A percentile compares a stretch with the other conserved stretches of the same genome.
phyloP scores from a whole-genome alignment of 345 rosid genomes.

The Clausena lansium region DNA sequence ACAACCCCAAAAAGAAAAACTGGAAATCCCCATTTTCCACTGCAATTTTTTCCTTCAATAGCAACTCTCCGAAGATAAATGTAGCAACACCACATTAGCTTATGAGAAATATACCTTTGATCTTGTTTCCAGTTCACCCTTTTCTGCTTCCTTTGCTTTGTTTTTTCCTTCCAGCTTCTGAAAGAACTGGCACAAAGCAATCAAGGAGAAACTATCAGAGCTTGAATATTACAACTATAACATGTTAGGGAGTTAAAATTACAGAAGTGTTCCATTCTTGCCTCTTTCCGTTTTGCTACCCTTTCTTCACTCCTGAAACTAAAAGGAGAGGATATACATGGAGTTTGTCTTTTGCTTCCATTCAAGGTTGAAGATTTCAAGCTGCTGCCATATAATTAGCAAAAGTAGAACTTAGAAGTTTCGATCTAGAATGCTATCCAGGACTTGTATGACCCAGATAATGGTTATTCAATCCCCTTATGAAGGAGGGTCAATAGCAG shows the following conservation, averaged over 20 bases:
- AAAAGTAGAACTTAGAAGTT: constrained; percentile 12
- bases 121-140: constrained; percentile 32
- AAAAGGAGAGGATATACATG: constrained; percentile 51
- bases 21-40: too few species aligned
- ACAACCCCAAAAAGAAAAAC: too few species aligned
- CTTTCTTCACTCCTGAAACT: constrained; percentile 82
- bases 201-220: constrained; percentile 9
- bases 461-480: not conserved
- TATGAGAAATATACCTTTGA: constrained; percentile 33
- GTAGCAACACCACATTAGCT: not conserved
- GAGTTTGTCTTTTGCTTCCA: constrained; percentile 42
- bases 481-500: not conserved
- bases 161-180: constrained; percentile 66
- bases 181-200: constrained; percentile 42
- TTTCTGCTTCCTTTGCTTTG: constrained; percentile 36
- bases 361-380: constrained; percentile 36
- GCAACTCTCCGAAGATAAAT: not conserved
- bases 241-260: not conserved
- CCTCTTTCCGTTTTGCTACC: constrained; percentile 86
- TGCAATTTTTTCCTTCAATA: not conserved
- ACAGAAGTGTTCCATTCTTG: constrained; percentile 16
- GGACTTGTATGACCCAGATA: not conserved
- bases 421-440: not conserved
- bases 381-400: constrained; percentile 33
- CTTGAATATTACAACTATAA: constrained; percentile 7